Evolutionary conservation across 805 yeast genomes (phyloP), one percentile per base, ranked within the genome.

Genomic region (Teunomyces lycoperdinae): DNA sequence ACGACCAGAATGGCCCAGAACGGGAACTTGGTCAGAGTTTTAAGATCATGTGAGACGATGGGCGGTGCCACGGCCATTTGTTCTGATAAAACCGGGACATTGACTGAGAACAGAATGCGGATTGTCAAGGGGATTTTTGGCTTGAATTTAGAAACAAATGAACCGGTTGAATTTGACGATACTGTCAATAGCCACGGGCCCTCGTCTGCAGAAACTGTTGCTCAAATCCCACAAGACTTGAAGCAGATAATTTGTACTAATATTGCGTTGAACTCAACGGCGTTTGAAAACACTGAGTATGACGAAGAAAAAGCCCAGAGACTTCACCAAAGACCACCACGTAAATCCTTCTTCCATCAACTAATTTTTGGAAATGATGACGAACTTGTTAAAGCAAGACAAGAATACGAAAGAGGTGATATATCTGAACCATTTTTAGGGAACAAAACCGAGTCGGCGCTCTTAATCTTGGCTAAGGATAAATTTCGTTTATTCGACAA

Each of bases 41-140:
- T 94, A 55, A 85, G 84, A 60, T 85, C 96, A 41, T 94, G 99
- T 77, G 99, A 94, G 68, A 94, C 97, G 13, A 92, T 94, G 98
- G 99, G 99, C 38, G 89, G 96, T 42, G 99, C 97, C 1, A 94
- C 98, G 10, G 94, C 97, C 3, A 78, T 94, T 44, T 94, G 99
- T 67, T 90, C 97, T 0, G 99, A 94, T 71, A 92, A 94, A 66
- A 94, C 99, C 0, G 99, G 99, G 50, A 94, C 99, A 9, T 76
- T 94, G 48, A 94, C 99, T 1, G 96, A 90, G 64, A 94, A 94
- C 66, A 78, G 76, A 59, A 94, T 94, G 99, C 80, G 89, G 33
- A 90, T 94, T 5, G 96, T 90, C 9, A 79, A 77, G 47, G 96
- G 94, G 3, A 70, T 79, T 24, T 60, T 90, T 29, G 95, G 94